These are phyloP conservation scores for Astragalus glycyphyllos DNA, from an alignment of 306 rosid species.

Conservation along the genomic window DNA sequence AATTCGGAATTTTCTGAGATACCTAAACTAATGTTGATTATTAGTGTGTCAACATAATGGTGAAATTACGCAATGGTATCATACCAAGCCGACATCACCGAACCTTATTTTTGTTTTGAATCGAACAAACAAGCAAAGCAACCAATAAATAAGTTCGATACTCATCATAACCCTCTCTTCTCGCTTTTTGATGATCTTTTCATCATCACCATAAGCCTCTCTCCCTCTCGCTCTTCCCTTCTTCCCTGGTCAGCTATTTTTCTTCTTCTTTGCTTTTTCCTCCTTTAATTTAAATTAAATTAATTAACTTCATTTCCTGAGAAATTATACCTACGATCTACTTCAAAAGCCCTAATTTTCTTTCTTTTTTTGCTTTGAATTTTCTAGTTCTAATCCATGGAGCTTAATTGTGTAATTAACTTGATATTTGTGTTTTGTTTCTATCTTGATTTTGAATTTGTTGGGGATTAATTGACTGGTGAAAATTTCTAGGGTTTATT, in stretches of 20 bases:
- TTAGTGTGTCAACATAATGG: too few relatives aligned
- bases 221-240: neutral
- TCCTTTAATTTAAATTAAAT: too few relatives aligned
- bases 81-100: too few relatives aligned
- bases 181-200: neutral
- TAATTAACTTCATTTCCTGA: too few relatives aligned
- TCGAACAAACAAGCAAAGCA: neutral
- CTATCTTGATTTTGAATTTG: neutral
- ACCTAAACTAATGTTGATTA: too few relatives aligned
- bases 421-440: neutral
- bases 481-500: slow-evolving; percentile 23
- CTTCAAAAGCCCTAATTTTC: slow-evolving; percentile 33
- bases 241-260: slow-evolving; percentile 40
- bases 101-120: neutral
- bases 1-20: too few relatives aligned
- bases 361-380: neutral
- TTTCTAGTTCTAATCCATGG: neutral
- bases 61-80: too few relatives aligned
- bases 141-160: neutral
- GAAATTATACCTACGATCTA: slow-evolving; percentile 7
- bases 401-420: neutral
- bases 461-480: neutral
- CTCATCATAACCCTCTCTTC: neutral
- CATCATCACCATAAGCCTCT: neutral
- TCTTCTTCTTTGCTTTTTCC: neutral